Evolutionary conservation across 2,329 filamentous ascomycete species (phyloP).

Genomic region (Diaporthe aspalathi): DNA sequence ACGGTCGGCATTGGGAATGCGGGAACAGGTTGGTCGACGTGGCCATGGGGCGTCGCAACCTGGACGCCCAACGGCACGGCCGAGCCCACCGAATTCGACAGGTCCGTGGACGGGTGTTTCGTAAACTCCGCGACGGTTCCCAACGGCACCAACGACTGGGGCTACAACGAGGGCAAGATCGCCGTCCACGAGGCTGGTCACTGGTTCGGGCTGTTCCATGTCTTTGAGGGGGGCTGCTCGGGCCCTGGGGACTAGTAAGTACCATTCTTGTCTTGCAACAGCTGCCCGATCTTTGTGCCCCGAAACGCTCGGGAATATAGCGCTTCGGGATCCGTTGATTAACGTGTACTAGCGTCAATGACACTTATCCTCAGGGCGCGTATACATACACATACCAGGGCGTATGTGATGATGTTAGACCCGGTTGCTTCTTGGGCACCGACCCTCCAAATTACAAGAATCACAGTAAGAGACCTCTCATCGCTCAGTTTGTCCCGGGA

Average conservation of each 20-base stretch:
- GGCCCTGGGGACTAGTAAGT: conserved; percentile 52
- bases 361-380: conserved; percentile 44
- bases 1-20: not conserved
- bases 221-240: conserved; percentile 53
- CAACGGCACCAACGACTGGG: conserved; percentile 18
- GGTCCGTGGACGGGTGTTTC: conserved; percentile 15
- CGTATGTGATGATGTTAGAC: not conserved
- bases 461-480: not conserved
- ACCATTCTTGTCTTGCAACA: no score
- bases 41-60: conserved; percentile 1
- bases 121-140: not conserved
- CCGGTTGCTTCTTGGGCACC: conserved; percentile 1
- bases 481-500: not conserved
- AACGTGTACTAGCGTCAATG: conserved; percentile 39
- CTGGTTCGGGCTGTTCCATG: conserved; percentile 58
- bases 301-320: no score
- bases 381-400: not conserved
- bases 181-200: conserved; percentile 59
- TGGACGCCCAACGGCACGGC: conserved; percentile 10
- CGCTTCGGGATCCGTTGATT: no score
- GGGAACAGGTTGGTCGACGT: conserved; percentile 10
- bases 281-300: no score
- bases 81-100: conserved; percentile 22
- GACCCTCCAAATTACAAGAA: conserved; percentile 13
- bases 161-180: conserved; percentile 53